Conservation (phyloP, 257 asterid species). For the Striga asiatica region DNA sequence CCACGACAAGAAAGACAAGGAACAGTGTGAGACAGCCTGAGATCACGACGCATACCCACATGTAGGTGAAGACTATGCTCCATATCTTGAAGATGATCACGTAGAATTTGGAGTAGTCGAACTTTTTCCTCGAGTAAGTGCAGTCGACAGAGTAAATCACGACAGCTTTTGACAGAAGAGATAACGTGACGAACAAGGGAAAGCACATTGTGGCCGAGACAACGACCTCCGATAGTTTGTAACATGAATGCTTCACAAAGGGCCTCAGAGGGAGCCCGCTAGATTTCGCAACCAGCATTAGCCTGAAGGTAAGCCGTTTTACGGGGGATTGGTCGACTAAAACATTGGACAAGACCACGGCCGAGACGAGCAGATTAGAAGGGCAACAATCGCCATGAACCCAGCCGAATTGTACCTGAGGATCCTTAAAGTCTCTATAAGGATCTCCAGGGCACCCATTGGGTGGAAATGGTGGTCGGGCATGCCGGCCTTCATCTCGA, state of each 20-base stretch:
- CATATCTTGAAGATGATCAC: slow-evolving; percentile 50
- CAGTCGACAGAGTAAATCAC: slow-evolving; percentile 83
- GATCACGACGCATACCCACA: slow-evolving; percentile 58
- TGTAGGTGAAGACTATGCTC: slow-evolving; percentile 59
- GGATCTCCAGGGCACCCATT: slow-evolving; percentile 62
- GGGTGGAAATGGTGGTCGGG: slow-evolving; percentile 46
- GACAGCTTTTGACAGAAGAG: slow-evolving; percentile 71
- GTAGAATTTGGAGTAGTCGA: slow-evolving; percentile 42
- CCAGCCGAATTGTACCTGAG: slow-evolving; percentile 60
- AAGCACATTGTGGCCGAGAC: slow-evolving; percentile 54
- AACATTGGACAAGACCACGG: slow-evolving; percentile 57
- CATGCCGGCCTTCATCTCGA: slow-evolving; percentile 33
- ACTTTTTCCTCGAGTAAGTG: slow-evolving; percentile 61
- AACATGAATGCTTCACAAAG: slow-evolving; percentile 59
- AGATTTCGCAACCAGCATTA: slow-evolving; percentile 56
- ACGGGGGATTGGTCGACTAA: slow-evolving; percentile 57
- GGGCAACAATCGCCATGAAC: slow-evolving; percentile 50
- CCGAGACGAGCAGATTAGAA: slow-evolving; percentile 77
- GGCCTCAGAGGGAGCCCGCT: slow-evolving; percentile 75
- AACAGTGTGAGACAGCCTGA: slow-evolving; percentile 51
- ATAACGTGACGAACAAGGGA: slow-evolving; percentile 56
- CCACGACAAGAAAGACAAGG: slow-evolving; percentile 42
- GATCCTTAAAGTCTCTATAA: slow-evolving; percentile 76
- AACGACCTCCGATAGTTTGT: slow-evolving; percentile 53
- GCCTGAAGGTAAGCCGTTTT: slow-evolving; percentile 34